Evolutionary conservation across 2,329 filamentous ascomycete species (phyloP).

Genomic region (Grosmannia penicillata): DNA sequence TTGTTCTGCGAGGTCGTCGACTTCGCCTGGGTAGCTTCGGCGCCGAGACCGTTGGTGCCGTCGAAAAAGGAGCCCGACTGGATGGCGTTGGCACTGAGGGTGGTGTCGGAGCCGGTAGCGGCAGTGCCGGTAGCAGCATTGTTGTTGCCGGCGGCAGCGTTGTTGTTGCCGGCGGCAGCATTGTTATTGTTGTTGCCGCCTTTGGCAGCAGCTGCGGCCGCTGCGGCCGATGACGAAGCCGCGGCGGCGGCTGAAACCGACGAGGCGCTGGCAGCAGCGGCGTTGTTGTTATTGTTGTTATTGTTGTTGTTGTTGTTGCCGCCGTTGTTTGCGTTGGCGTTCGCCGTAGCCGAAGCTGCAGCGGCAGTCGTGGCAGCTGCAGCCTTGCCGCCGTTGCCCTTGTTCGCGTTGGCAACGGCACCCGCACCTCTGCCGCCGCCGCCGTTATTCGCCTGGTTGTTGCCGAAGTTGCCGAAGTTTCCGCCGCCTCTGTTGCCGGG

Average conservation of each 20-base stretch:
- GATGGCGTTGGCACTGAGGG: slow-evolving; percentile 14
- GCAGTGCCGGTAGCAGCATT: slow-evolving; percentile 27
- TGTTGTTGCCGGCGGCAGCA: slow-evolving; percentile 3
- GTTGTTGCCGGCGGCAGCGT: slow-evolving; percentile 6
- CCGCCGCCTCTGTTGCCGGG: too few species aligned
- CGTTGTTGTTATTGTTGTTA: slow-evolving; percentile 2
- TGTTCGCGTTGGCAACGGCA: neutral
- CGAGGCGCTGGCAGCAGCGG: neutral
- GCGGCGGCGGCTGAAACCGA: too few species aligned
- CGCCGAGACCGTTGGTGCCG: slow-evolving; percentile 18
- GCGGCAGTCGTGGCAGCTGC: too few species aligned
- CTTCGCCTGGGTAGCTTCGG: slow-evolving; percentile 15
- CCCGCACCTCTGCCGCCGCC: neutral
- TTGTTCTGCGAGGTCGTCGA: slow-evolving; percentile 26
- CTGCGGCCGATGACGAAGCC: too few species aligned
- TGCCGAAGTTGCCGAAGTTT: slow-evolving; percentile 5
- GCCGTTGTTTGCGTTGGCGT: slow-evolving; percentile 1
- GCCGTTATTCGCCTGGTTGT: slow-evolving; percentile 4
- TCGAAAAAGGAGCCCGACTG: slow-evolving; percentile 21
- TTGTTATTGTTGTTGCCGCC: slow-evolving; percentile 1
- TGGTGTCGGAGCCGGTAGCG: slow-evolving; percentile 19
- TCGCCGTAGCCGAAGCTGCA: too few species aligned
- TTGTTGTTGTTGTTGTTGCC: neutral
- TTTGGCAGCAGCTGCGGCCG: slow-evolving; percentile 2
- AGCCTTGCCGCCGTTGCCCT: neutral